Evolutionary conservation across 2,329 filamentous ascomycete species (phyloP), one percentile per base, ranked within the genome.

Genomic region (Lachnellula hyalina): DNA sequence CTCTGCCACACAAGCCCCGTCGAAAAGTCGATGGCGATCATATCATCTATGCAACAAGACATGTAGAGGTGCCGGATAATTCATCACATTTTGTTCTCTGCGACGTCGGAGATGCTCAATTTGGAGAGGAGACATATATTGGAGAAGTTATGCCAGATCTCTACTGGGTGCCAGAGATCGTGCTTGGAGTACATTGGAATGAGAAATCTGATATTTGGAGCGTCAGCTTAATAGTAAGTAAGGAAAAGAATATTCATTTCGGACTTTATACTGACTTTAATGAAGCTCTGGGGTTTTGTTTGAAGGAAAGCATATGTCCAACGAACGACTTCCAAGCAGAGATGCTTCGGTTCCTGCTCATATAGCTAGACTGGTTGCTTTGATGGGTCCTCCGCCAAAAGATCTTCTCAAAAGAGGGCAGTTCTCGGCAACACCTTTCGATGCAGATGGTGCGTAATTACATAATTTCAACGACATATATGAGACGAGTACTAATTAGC

Each of bases 151-250:
- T 60, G 59, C 63, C 65, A 15, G 55, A 61, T 51, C 41, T 63
- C 25, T 66, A 67, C 48, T 40, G 64, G 15, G 61, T 62, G 12
- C 64, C 60, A 11, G 62, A 67, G 51, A 54, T 66, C 17, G 56
- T 65, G 6, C 42, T 66, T 2, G 19, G 47, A 32, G 54, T 49
- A 32, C 11, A 55, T 17, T 67, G 63, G 56, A 47, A 57, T 23
- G 56, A 62, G 35, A 57, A 59, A 21, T 58, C 61, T 23, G 64
- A 67, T 54, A 66, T 67, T n/a, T 66, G 63, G 64, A 66, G 55
- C 34, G 25, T 66, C 11, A 63, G 61, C 19, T 52, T 62, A 7
- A 53, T 66, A 58, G 64, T 66, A 55, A 56, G 63, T 34, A 38
- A 14, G n/a, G 36, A 38, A 38, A 38, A 38, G n/a, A n/a, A 7